These are phyloP conservation scores for Trifolium subterraneum DNA, from an alignment of 306 rosid species.

Conservation along the genomic window DNA sequence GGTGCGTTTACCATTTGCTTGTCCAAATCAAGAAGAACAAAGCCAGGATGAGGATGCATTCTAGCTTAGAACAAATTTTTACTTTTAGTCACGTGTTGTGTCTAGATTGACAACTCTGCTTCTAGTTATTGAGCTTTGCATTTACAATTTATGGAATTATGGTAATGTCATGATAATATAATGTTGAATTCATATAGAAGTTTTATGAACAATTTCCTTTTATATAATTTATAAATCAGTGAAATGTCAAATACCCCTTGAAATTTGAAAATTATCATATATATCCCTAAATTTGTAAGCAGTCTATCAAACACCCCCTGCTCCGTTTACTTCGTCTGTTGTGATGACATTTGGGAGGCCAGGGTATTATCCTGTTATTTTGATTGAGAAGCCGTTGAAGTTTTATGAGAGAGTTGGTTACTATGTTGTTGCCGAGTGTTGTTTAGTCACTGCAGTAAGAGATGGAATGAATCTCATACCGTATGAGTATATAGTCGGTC, in stretches of 20 bases:
- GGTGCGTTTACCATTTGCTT: too few species aligned
- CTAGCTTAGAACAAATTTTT: slow-evolving; percentile 29
- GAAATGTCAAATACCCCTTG: too few species aligned
- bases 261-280: too few species aligned
- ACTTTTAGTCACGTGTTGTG: slow-evolving; percentile 14
- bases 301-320: too few species aligned
- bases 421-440: slow-evolving; percentile 82
- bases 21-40: too few species aligned
- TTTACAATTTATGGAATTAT: too few species aligned
- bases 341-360: too few species aligned
- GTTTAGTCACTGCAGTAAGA: slow-evolving; percentile 84
- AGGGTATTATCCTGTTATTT: slow-evolving; percentile 75
- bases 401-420: slow-evolving; percentile 81
- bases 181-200: not conserved
- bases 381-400: slow-evolving; percentile 71
- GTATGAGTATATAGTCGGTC: slow-evolving; percentile 72
- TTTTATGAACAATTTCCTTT: not conserved
- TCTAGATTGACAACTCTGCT: slow-evolving; percentile 26
- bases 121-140: not conserved
- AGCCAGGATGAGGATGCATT: too few species aligned
- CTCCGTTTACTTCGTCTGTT: too few species aligned
- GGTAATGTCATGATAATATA: not conserved
- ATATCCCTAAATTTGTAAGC: too few species aligned
- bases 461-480: slow-evolving; percentile 96
- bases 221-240: slow-evolving; percentile 1